A percentile compares a stretch with the other conserved stretches of the same genome.
phyloP scores from a whole-genome alignment of 805 yeast genomes.

The Cyberlindnera nakhonratchasimensis region DNA sequence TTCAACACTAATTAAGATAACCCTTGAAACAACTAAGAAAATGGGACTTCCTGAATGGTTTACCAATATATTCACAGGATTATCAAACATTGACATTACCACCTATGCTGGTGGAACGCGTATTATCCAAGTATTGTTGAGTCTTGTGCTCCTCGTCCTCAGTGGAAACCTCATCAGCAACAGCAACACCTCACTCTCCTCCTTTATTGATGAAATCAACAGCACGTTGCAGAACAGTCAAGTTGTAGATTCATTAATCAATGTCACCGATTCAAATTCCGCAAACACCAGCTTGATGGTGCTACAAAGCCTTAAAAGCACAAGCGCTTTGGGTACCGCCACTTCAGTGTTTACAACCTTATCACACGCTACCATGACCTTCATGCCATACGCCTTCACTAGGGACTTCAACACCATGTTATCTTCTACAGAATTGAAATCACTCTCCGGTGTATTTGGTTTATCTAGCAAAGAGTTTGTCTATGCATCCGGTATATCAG shows the following conservation, averaged over 20 bases:
- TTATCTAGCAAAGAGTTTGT: slow-evolving; percentile 4
- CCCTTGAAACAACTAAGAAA: not conserved
- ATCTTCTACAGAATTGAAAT: slow-evolving; percentile 5
- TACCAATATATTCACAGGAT: slow-evolving; percentile 11
- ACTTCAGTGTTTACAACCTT: slow-evolving; percentile 10
- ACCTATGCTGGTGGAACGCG: slow-evolving; percentile 10
- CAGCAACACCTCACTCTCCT: slow-evolving; percentile 4
- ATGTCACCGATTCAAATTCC: not conserved
- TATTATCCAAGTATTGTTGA: slow-evolving; percentile 6
- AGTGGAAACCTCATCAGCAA: slow-evolving; percentile 4
- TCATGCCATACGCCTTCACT: slow-evolving; percentile 9
- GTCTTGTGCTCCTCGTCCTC: slow-evolving; percentile 6
- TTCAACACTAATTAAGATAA: no score
- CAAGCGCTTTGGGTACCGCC: slow-evolving; percentile 4
- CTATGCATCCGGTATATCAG: slow-evolving; percentile 9
- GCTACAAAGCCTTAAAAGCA: slow-evolving; percentile 1
- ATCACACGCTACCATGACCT: slow-evolving; percentile 8
- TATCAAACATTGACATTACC: slow-evolving; percentile 7
- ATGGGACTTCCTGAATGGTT: slow-evolving; percentile 7
- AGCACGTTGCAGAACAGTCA: slow-evolving; percentile 1
- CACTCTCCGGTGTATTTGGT: not conserved
- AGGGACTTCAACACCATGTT: slow-evolving; percentile 12
- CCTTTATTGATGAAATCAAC: not conserved
- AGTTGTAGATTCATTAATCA: not conserved
- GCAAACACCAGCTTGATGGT: slow-evolving; percentile 1